phyloP scores from a whole-genome alignment of 2,329 filamentous ascomycete species.

The Verticillium zaregamsianum region DNA sequence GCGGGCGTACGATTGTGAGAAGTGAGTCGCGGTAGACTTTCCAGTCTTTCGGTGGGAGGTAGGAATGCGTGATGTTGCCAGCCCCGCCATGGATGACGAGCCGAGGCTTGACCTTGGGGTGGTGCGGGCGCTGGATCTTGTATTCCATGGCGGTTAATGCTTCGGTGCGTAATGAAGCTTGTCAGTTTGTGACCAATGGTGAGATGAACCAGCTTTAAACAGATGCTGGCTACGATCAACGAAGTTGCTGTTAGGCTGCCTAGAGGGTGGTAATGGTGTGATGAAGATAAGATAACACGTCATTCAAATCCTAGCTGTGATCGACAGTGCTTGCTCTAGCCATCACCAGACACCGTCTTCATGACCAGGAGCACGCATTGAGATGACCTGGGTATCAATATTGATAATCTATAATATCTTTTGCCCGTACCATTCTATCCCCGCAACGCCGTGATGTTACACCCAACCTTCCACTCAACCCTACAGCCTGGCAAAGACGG shows the following conservation, averaged over 20 bases:
- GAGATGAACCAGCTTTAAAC: too few relatives aligned
- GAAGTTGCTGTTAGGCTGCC: too few relatives aligned
- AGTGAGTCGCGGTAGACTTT: slow-evolving; percentile 56
- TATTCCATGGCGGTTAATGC: slow-evolving; percentile 33
- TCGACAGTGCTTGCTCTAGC: background rate
- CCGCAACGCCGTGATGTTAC: background rate
- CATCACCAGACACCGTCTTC: background rate
- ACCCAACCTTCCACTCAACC: background rate
- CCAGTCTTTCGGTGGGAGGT: slow-evolving; percentile 55
- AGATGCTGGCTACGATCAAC: too few relatives aligned
- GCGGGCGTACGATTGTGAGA: slow-evolving; percentile 51
- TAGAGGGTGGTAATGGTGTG: background rate
- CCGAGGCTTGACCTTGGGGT: slow-evolving; percentile 41
- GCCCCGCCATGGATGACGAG: slow-evolving; percentile 72
- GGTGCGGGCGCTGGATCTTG: slow-evolving; percentile 18
- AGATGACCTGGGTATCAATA: slow-evolving; percentile 1
- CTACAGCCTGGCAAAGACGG: slow-evolving; percentile 70
- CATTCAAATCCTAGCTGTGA: background rate
- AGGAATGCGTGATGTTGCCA: slow-evolving; percentile 60
- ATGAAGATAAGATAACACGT: background rate
- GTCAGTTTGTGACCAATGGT: too few relatives aligned
- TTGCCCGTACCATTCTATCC: background rate
- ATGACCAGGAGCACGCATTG: background rate
- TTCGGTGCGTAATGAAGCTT: too few relatives aligned
- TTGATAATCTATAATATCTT: background rate